phyloP scores from a whole-genome alignment of 768 basidiomycete genomes.

The Dendrothele bispora region DNA sequence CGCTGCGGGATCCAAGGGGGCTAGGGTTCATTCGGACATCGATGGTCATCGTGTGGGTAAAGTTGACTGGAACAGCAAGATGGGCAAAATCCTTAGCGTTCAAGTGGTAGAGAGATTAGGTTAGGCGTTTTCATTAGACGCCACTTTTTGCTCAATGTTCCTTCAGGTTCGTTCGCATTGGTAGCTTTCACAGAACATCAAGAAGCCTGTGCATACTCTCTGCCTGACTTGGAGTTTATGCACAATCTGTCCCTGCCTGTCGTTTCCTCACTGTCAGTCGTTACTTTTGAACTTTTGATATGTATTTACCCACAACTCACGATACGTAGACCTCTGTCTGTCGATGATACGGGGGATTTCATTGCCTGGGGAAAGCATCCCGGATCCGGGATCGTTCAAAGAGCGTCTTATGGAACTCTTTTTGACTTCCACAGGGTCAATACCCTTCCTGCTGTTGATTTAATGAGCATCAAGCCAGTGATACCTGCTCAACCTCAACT shows the following conservation, averaged over 20 bases:
- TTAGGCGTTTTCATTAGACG: slow-evolving; percentile 19
- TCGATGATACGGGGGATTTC: slow-evolving; percentile 58
- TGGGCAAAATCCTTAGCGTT: slow-evolving; percentile 47
- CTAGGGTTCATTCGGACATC: slow-evolving; percentile 54
- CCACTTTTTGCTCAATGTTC: slow-evolving; percentile 3
- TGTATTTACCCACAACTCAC: neutral
- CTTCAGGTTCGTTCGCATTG: slow-evolving; percentile 49
- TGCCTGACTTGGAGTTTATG: slow-evolving; percentile 61
- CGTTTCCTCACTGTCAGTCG: slow-evolving; percentile 32
- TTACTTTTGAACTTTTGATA: neutral
- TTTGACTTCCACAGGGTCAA: slow-evolving; percentile 57
- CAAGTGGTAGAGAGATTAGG: slow-evolving; percentile 65
- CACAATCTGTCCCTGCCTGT: slow-evolving; percentile 42
- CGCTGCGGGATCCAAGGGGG: slow-evolving; percentile 57
- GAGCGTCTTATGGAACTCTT: slow-evolving; percentile 54
- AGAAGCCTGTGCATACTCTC: slow-evolving; percentile 55
- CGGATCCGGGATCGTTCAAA: slow-evolving; percentile 31
- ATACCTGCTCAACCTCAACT: slow-evolving; percentile 64
- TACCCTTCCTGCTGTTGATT: slow-evolving; percentile 50
- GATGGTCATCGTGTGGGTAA: slow-evolving; percentile 67
- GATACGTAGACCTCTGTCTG: slow-evolving; percentile 30
- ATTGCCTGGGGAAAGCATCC: slow-evolving; percentile 41
- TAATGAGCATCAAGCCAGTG: slow-evolving; percentile 37
- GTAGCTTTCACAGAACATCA: slow-evolving; percentile 54
- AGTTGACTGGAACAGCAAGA: slow-evolving; percentile 60